Base-by-base conservation (phyloP, 352 stramenopile species). In the Salisapilia sapeloensis region DNA sequence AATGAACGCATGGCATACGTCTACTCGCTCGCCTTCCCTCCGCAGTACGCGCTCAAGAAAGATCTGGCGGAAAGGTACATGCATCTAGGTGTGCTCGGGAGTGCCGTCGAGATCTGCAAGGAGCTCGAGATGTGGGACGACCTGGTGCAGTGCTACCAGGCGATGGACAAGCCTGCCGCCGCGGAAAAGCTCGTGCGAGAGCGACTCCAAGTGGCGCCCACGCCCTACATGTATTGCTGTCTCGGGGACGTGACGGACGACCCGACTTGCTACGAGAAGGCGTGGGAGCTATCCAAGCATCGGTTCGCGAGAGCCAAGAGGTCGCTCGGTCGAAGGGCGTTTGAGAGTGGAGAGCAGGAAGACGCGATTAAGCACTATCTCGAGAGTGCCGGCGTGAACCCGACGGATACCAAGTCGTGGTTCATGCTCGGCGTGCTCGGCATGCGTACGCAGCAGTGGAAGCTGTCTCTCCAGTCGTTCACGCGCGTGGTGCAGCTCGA, bases 121-220 rank as follows among this genome's bases (percentile, higher is more conserved):
- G 78, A 97, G 41, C 67, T 98, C 9, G 81, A 97, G 38, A 81
- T 96, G 40, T 98, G 90, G 90, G 90, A 97, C 55, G 84, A 96
- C 42, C 84, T 97, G 9, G 85, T 97, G 6, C 86, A 96, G 50
- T 98, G 90, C 50, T 96, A 96, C 55, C 75, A 86, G 45, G 52
- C 92, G 23, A 53, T 95, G 13, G 87, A 95, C 37, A 90, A 95
- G 47, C 67, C 78, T 2, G 84, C 69, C 33, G 79, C 75, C 34
- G 90, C 92, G 8, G 70, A 96, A 47, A 70, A 81, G 31, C 60
- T 97, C 24, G 82, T 96, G 13, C 65, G 77, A 6, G 69, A 86
- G 42, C 64, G 83, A 1, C 52, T 98, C 17, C 54, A 48, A 12
- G 62, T 95, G 16, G 60, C 55, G 14, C 69, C 77, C 24, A 95